Evolutionary conservation across 2,329 filamentous ascomycete genomes (phyloP).

Genomic region (Pestalotiopsis sp.): DNA sequence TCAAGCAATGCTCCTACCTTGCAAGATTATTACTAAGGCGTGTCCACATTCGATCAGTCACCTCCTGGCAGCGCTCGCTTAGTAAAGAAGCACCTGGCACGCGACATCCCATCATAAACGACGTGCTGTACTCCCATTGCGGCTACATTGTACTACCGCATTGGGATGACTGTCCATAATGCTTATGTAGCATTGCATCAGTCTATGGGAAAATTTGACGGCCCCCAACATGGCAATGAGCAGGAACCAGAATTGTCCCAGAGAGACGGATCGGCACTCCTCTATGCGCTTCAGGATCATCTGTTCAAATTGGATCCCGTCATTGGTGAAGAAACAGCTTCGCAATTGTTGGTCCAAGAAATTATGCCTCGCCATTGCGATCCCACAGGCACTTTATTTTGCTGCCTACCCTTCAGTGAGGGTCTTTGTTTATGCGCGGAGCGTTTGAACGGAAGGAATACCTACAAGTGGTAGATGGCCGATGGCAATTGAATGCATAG

Average conservation of each 20-base stretch:
- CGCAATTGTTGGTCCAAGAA: neutral
- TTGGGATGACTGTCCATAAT: neutral
- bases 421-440: neutral
- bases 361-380: neutral
- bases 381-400: neutral
- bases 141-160: neutral
- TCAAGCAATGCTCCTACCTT: no score
- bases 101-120: neutral
- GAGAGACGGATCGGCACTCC: neutral
- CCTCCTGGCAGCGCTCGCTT: neutral
- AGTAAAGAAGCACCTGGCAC: neutral
- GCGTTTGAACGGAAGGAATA: neutral
- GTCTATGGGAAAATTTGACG: neutral
- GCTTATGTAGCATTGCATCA: neutral
- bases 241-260: neutral
- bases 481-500: neutral
- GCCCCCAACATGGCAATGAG: neutral
- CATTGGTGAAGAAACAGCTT: neutral
- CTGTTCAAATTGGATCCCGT: neutral
- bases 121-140: neutral
- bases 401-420: neutral
- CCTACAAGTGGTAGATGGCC: neutral
- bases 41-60: no score
- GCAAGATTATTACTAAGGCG: no score
- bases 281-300: neutral